Percentiles rank a stretch among this genome's conserved stretches.
These are phyloP conservation scores for Tetraselmis striata DNA, from an alignment of 139 green algal species.

Conservation along the genomic window DNA sequence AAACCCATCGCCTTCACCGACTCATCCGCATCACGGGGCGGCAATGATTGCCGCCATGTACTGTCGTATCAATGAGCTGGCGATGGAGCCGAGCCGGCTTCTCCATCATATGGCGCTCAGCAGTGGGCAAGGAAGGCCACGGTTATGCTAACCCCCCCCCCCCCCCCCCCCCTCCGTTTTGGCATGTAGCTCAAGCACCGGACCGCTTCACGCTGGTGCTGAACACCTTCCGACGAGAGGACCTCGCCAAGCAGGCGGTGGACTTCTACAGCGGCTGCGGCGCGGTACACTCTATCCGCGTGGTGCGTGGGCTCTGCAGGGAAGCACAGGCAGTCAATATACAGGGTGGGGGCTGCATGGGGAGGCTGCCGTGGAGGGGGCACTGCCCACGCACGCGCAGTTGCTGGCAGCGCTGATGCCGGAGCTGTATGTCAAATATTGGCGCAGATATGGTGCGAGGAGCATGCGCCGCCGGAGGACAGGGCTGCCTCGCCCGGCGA, in stretches of 20 bases:
- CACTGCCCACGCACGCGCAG: no score
- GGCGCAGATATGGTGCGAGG: constrained; percentile 40
- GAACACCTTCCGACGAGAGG: constrained; percentile 39
- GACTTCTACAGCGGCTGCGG: constrained; percentile 35
- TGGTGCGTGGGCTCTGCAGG: constrained; percentile 22
- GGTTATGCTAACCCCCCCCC: no score
- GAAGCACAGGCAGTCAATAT: background rate
- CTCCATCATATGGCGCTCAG: no score
- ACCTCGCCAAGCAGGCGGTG: constrained; percentile 32
- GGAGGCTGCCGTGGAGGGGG: no score
- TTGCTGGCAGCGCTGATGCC: no score
- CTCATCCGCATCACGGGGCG: background rate
- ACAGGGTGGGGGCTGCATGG: no score
- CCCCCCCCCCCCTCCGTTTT: no score
- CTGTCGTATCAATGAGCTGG: no score
- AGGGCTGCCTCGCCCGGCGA: constrained; percentile 9
- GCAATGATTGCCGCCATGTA: background rate
- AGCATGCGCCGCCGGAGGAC: constrained; percentile 12
- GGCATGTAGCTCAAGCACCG: constrained; percentile 12
- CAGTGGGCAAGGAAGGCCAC: background rate
- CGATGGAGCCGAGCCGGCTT: background rate
- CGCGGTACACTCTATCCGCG: constrained; percentile 25
- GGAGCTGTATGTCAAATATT: no score
- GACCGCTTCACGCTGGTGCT: constrained; percentile 40
- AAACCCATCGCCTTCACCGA: background rate